Evolutionary conservation across 208 protist genomes (phyloP).

Genomic region (Leishmania lainsoni): DNA sequence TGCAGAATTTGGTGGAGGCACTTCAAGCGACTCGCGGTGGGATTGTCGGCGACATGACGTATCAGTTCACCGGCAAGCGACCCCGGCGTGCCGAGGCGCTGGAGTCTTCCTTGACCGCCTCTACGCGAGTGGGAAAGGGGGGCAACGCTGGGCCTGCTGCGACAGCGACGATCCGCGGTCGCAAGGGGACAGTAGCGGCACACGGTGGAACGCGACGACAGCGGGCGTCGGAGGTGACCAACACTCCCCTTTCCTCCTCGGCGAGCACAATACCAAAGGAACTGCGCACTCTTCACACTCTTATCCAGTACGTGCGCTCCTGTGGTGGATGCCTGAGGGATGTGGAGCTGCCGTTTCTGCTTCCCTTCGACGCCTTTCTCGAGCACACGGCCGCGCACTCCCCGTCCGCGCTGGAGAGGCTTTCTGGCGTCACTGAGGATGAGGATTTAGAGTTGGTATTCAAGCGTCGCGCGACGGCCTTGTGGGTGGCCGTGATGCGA

Average conservation of each 20-base stretch:
- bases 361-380: slow-evolving; percentile 83
- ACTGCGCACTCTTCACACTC: slow-evolving; percentile 44
- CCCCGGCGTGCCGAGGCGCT: slow-evolving; percentile 28
- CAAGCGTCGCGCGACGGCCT: slow-evolving; percentile 38
- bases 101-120: slow-evolving; percentile 1
- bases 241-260: not conserved
- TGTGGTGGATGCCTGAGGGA: slow-evolving; percentile 80
- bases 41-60: slow-evolving; percentile 69
- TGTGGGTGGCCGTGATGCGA: slow-evolving; percentile 79
- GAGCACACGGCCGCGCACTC: slow-evolving; percentile 21
- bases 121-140: not conserved
- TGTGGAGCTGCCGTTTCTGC: slow-evolving; percentile 74
- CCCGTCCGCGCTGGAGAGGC: not conserved
- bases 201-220: not conserved
- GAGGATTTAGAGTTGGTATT: slow-evolving; percentile 36
- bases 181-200: not conserved
- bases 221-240: not conserved
- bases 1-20: slow-evolving; percentile 55
- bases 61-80: slow-evolving; percentile 59
- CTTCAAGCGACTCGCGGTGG: slow-evolving; percentile 65
- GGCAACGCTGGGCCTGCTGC: not conserved
- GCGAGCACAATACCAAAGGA: slow-evolving; percentile 23
- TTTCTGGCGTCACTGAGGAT: not conserved
- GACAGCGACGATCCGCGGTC: not conserved
- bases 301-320: slow-evolving; percentile 72